phyloP scores from a whole-genome alignment of 768 basidiomycete genomes.

The Tubosaeta brunneosetosa region DNA sequence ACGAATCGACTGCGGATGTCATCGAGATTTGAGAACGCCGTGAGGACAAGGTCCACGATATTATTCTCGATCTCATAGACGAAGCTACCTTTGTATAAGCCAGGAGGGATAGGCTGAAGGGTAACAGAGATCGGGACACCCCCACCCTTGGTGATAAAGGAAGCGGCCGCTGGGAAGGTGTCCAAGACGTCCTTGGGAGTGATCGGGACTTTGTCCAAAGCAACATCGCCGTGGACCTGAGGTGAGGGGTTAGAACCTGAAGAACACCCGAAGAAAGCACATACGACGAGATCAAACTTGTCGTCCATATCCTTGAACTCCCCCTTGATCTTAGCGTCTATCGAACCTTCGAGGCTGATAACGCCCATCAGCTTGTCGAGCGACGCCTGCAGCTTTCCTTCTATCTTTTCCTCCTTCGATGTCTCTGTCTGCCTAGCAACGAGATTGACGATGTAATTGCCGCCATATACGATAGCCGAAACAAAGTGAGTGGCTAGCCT shows the following conservation, averaged over 20 bases:
- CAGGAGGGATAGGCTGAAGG: not conserved
- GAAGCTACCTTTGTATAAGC: not conserved
- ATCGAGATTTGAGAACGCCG: not conserved
- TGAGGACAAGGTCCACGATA: too few relatives aligned
- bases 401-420: too few relatives aligned
- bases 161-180: not conserved
- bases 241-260: too few relatives aligned
- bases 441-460: too few relatives aligned
- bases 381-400: too few relatives aligned
- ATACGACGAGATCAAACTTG: not conserved
- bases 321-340: too few relatives aligned
- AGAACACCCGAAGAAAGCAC: not conserved
- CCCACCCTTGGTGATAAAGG: not conserved
- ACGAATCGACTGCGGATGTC: not conserved
- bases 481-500: too few relatives aligned
- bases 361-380: too few relatives aligned
- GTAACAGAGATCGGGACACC: not conserved
- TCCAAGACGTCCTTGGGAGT: not conserved
- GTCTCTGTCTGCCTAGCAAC: too few relatives aligned
- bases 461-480: too few relatives aligned
- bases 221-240: not conserved
- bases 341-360: too few relatives aligned
- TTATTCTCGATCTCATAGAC: not conserved
- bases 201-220: not conserved
- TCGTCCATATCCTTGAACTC: not conserved